A percentile compares a stretch with the other conserved stretches of the same genome.
These are phyloP conservation scores for Ettlia oleoabundans DNA, from an alignment of 139 green algal genomes.

Conservation along the genomic window DNA sequence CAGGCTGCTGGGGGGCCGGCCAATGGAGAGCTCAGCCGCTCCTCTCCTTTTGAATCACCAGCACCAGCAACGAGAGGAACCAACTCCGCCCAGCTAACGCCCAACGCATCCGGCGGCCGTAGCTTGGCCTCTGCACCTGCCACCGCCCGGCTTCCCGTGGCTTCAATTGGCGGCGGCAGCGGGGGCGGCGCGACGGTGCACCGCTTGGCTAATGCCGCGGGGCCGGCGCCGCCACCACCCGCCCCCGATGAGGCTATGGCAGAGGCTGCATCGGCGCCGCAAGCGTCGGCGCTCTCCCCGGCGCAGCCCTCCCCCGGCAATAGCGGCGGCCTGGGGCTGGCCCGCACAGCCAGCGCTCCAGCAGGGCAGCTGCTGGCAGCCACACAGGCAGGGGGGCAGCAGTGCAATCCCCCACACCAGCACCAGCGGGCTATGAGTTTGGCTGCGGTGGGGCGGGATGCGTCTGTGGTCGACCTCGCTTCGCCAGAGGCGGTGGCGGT, in stretches of 20 bases:
- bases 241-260: no score
- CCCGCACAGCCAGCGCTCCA: conserved; percentile 3
- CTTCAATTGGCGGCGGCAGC: background rate
- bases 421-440: background rate
- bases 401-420: background rate
- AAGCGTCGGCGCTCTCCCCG: no score
- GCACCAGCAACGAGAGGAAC: no score
- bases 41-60: no score
- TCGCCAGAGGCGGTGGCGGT: conserved; percentile 14
- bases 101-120: no score
- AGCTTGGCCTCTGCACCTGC: background rate
- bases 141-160: background rate
- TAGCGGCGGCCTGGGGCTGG: background rate
- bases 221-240: background rate
- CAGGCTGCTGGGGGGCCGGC: background rate
- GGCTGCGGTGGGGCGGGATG: conserved; percentile 2
- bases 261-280: no score
- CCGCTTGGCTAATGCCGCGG: background rate
- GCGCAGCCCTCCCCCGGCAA: background rate
- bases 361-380: conserved; percentile 50
- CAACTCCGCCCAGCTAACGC: no score
- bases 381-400: no score
- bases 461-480: background rate
- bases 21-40: no score
- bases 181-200: background rate